Conservation (phyloP, 345 rosid species). For the Euphorbia pulcherrima region DNA sequence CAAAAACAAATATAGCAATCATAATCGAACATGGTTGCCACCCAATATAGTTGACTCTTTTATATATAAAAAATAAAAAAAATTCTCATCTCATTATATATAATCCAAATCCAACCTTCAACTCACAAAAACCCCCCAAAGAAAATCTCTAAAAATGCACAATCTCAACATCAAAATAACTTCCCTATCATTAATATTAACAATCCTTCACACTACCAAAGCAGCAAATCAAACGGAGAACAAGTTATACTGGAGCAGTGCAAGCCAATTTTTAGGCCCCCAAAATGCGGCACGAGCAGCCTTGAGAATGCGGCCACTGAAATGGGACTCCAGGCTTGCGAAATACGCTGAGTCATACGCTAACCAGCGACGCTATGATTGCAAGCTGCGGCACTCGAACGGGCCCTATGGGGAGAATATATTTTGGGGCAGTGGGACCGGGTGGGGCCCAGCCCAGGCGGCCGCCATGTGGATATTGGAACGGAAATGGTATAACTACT, state of each 20-base stretch:
- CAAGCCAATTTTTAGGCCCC: slow-evolving; percentile 52
- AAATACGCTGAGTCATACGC: slow-evolving; percentile 63
- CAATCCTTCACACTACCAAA: background rate
- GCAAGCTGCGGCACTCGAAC: slow-evolving; percentile 62
- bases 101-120: background rate
- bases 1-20: slow-evolving; percentile 47
- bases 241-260: slow-evolving; percentile 10
- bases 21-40: slow-evolving; percentile 52
- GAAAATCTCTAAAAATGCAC: slow-evolving; percentile 9
- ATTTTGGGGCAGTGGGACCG: slow-evolving; percentile 87
- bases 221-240: background rate
- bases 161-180: background rate
- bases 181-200: background rate
- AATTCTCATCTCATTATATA: background rate
- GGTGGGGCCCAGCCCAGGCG: slow-evolving; percentile 67
- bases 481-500: slow-evolving; percentile 44
- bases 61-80: background rate
- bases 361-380: slow-evolving; percentile 56
- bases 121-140: background rate
- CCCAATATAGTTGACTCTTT: slow-evolving; percentile 19
- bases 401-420: slow-evolving; percentile 90
- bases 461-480: slow-evolving; percentile 65
- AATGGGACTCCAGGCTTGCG: slow-evolving; percentile 53
- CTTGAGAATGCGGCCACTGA: slow-evolving; percentile 43
- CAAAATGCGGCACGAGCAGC: slow-evolving; percentile 62